Evolutionary conservation across 2,329 filamentous ascomycete species (phyloP).

Genomic region (Neospermospora avenae): DNA sequence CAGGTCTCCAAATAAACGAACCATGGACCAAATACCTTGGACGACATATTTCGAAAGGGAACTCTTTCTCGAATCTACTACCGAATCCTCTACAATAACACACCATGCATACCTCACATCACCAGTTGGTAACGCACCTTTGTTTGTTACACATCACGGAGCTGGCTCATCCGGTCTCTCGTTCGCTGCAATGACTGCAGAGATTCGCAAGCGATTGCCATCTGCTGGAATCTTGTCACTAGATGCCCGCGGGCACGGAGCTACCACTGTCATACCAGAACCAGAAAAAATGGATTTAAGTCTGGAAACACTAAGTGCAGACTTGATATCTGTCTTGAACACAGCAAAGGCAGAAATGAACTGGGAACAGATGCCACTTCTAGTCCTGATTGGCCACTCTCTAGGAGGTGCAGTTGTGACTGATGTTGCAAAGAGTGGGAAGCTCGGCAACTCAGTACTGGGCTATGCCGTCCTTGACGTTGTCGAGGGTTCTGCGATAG

Average conservation of each 20-base stretch:
- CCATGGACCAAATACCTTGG: constrained; percentile 55
- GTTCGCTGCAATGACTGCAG: constrained; percentile 76
- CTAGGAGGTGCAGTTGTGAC: constrained; percentile 90
- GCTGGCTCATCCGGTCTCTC: constrained; percentile 91
- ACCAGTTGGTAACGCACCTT: constrained; percentile 66
- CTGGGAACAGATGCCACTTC: constrained; percentile 70
- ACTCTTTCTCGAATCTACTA: constrained; percentile 61
- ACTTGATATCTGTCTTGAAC: constrained; percentile 67
- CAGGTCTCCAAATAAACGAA: constrained; percentile 34
- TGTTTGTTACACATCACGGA: constrained; percentile 94
- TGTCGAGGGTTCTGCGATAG: constrained; percentile 93
- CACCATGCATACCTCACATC: constrained; percentile 89
- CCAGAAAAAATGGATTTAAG: constrained; percentile 58
- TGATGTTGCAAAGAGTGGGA: constrained; percentile 67
- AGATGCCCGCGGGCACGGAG: constrained; percentile 85
- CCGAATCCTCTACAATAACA: constrained; percentile 46
- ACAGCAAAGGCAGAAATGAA: constrained; percentile 64
- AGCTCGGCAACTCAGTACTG: constrained; percentile 65
- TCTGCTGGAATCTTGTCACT: constrained; percentile 78
- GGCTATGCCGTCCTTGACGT: constrained; percentile 92
- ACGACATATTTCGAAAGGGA: constrained; percentile 89
- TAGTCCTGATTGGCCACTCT: constrained; percentile 86
- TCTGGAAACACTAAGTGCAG: constrained; percentile 67
- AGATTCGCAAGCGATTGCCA: constrained; percentile 74
- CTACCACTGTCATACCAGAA: constrained; percentile 49